phyloP scores from a whole-genome alignment of 2,329 filamentous ascomycete species.

The Pseudogymnoascus sp. region DNA sequence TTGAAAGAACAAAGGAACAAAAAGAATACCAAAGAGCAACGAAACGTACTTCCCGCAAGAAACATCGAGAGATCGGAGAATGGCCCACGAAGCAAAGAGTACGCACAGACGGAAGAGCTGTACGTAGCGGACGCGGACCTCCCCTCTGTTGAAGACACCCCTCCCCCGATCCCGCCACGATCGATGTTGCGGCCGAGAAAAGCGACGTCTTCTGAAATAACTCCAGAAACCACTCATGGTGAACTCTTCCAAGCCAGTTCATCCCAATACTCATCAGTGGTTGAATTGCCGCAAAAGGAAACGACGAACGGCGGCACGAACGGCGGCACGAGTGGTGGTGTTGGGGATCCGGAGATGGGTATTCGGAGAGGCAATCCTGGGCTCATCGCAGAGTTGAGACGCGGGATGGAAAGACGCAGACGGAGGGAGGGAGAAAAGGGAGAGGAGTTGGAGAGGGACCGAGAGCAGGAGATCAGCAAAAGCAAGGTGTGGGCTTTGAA shows the following conservation, averaged over 20 bases:
- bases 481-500: background rate
- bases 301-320: background rate
- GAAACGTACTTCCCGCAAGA: background rate
- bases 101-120: background rate
- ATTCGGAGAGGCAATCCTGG: background rate
- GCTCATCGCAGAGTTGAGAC: background rate
- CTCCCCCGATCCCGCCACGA: background rate
- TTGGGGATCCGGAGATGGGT: background rate
- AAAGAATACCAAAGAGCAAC: background rate
- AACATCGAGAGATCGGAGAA: background rate
- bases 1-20: background rate
- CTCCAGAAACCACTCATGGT: background rate
- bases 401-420: background rate
- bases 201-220: background rate
- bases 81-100: background rate
- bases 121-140: background rate
- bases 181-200: background rate
- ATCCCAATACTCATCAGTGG: background rate
- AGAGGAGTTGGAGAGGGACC: background rate
- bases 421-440: background rate
- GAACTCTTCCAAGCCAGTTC: background rate
- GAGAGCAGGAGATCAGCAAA: background rate
- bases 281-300: no score
- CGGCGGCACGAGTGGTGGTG: background rate
- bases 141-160: background rate